Percentiles rank a stretch among this genome's conserved stretches.
These are phyloP conservation scores for Candida schatavii DNA, from an alignment of 805 yeast genomes.

Conservation along the genomic window DNA sequence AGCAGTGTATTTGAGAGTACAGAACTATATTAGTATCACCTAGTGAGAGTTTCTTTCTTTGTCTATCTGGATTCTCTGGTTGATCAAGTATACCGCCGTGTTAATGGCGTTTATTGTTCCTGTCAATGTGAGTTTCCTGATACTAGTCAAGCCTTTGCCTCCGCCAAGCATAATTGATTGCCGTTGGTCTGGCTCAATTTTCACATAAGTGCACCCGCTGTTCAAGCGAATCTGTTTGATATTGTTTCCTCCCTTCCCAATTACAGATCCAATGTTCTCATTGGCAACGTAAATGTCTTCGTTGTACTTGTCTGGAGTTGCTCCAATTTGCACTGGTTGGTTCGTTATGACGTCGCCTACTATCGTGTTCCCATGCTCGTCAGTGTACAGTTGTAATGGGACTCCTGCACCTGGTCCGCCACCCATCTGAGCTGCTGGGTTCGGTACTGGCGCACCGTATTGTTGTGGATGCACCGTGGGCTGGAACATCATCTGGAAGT, in stretches of 20 bases:
- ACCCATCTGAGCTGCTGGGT: constrained; percentile 13
- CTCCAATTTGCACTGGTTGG: constrained; percentile 32
- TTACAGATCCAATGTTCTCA: constrained; percentile 76
- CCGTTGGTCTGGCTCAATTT: constrained; percentile 58
- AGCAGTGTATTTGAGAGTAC: constrained; percentile 34
- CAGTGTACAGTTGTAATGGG: constrained; percentile 36
- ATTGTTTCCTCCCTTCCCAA: constrained; percentile 83
- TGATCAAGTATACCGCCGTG: constrained; percentile 67
- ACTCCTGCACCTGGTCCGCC: constrained; percentile 16
- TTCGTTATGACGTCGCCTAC: constrained; percentile 43
- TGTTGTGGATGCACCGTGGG: constrained; percentile 33
- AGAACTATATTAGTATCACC: constrained; percentile 6
- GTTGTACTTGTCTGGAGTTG: constrained; percentile 49
- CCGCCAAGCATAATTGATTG: constrained; percentile 49
- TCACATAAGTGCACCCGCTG: constrained; percentile 70
- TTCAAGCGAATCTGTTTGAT: constrained; percentile 72
- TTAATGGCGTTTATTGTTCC: constrained; percentile 70
- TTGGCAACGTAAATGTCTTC: constrained; percentile 77
- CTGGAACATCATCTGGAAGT: constrained; percentile 41
- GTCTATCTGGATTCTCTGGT: constrained; percentile 68
- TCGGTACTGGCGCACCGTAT: constrained; percentile 18
- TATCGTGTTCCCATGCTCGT: constrained; percentile 43
- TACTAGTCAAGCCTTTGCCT: constrained; percentile 41
- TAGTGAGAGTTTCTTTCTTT: constrained; percentile 43
- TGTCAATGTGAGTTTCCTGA: constrained; percentile 60